phyloP scores from a whole-genome alignment of 257 asterid species.

The Coffea canephora region DNA sequence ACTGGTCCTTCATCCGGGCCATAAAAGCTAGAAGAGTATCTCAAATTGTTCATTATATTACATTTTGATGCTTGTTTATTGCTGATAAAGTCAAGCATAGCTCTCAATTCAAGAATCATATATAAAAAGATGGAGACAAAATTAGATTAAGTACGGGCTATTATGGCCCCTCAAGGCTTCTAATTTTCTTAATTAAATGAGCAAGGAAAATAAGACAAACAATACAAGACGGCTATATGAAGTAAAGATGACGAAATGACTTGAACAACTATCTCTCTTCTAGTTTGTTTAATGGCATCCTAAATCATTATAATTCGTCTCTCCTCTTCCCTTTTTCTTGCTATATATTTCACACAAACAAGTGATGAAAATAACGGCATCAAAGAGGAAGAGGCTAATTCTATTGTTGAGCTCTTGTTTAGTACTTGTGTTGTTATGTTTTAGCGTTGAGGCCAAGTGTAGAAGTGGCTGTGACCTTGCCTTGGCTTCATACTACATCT shows the following conservation, averaged over 20 bases:
- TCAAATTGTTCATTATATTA: not conserved
- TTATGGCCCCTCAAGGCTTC: not conserved
- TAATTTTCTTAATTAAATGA: not conserved
- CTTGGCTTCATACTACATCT: conserved; percentile 62
- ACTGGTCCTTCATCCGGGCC: not conserved
- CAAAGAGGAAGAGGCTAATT: conserved; percentile 11
- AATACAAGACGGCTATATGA: conserved; percentile 29
- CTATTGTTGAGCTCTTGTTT: conserved; percentile 9
- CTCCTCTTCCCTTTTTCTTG: conserved; percentile 9
- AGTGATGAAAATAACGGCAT: conserved; percentile 27
- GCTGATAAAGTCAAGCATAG: not conserved
- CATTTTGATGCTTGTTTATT: not conserved
- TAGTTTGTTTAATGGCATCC: conserved; percentile 25
- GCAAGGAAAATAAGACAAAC: not conserved
- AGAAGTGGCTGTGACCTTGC: conserved; percentile 59
- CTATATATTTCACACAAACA: conserved; percentile 3
- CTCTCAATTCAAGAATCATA: not conserved
- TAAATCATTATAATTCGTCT: conserved; percentile 19
- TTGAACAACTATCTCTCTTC: conserved; percentile 11
- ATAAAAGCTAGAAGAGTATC: not conserved
- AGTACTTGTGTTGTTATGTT: conserved; percentile 21
- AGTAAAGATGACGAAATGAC: conserved; percentile 21
- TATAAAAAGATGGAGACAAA: conserved; percentile 10
- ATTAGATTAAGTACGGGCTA: not conserved
- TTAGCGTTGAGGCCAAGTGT: conserved; percentile 49